phyloP scores from a whole-genome alignment of 2,329 filamentous ascomycete genomes.

The Blastomyces emzantsi region DNA sequence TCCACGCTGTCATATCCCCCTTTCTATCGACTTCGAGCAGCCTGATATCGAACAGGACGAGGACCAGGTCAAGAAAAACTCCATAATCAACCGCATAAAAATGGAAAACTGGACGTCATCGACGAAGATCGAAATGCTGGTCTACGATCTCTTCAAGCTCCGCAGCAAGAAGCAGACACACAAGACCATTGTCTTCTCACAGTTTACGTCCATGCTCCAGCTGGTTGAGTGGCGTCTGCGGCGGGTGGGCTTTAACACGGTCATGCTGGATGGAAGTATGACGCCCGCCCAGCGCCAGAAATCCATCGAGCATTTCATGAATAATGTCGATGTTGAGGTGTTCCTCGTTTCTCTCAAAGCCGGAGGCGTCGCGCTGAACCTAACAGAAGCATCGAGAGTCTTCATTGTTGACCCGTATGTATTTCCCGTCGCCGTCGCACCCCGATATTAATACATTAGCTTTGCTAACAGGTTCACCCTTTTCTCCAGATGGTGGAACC shows the following conservation, averaged over 20 bases:
- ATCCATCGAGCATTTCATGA: conserved; percentile 96
- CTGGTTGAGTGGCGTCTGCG: conserved; percentile 94
- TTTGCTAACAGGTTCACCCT: neutral
- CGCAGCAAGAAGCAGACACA: conserved; percentile 86
- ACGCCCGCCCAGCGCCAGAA: conserved; percentile 85
- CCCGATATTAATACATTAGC: neutral
- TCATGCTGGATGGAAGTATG: conserved; percentile 98
- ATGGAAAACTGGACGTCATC: conserved; percentile 99
- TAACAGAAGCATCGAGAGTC: conserved; percentile 89
- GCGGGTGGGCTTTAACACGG: conserved; percentile 93
- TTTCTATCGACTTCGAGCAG: conserved; percentile 89
- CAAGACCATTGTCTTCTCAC: conserved; percentile 96
- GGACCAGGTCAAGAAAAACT: conserved; percentile 78
- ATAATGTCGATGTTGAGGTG: conserved; percentile 83
- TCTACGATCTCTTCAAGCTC: conserved; percentile 87
- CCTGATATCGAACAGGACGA: conserved; percentile 92
- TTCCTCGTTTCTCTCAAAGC: conserved; percentile 95
- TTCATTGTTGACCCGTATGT: conserved; percentile 94
- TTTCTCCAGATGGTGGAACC: conserved; percentile 81
- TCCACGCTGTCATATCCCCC: conserved; percentile 80
- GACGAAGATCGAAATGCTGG: conserved; percentile 93
- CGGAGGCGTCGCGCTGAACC: conserved; percentile 86
- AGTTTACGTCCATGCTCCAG: conserved; percentile 96
- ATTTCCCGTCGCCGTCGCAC: neutral
- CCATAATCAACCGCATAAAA: conserved; percentile 96